Conservation (phyloP, 768 basidiomycete genomes). For the Coprinellus aureogranulatus region DNA sequence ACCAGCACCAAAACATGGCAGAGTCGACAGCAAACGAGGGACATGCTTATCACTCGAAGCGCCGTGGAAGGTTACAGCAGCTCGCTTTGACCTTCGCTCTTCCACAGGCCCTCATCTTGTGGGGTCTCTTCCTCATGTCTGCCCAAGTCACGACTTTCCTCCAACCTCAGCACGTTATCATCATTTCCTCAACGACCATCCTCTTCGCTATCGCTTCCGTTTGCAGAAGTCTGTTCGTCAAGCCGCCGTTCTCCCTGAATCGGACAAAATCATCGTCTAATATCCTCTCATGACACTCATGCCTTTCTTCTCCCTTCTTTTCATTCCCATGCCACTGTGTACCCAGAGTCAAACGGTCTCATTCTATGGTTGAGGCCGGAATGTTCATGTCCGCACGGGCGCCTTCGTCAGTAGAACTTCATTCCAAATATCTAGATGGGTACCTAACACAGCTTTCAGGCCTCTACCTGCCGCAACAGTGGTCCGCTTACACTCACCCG, state of each 20-base stretch:
- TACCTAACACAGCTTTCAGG: conserved; percentile 23
- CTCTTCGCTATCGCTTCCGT: not conserved
- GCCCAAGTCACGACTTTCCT: conserved; percentile 32
- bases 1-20: conserved; percentile 35
- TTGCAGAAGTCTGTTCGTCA: not conserved
- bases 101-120: conserved; percentile 52
- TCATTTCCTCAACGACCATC: not conserved
- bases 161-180: conserved; percentile 11
- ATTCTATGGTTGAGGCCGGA: conserved; percentile 4
- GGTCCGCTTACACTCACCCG: conserved; percentile 52
- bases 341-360: conserved; percentile 5
- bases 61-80: conserved; percentile 43
- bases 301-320: no score
- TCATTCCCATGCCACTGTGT: no score
- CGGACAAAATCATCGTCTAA: no score
- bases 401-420: conserved; percentile 3
- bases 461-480: conserved; percentile 47
- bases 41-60: conserved; percentile 22
- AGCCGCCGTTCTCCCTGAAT: not conserved
- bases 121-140: conserved; percentile 38
- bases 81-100: conserved; percentile 51
- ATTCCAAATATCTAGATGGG: not conserved
- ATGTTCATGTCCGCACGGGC: conserved; percentile 8
- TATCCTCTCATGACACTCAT: no score
- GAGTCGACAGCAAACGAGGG: conserved; percentile 34